Conservation (phyloP, 805 yeast genomes). For the Cyberlindnera xylosilytica region DNA sequence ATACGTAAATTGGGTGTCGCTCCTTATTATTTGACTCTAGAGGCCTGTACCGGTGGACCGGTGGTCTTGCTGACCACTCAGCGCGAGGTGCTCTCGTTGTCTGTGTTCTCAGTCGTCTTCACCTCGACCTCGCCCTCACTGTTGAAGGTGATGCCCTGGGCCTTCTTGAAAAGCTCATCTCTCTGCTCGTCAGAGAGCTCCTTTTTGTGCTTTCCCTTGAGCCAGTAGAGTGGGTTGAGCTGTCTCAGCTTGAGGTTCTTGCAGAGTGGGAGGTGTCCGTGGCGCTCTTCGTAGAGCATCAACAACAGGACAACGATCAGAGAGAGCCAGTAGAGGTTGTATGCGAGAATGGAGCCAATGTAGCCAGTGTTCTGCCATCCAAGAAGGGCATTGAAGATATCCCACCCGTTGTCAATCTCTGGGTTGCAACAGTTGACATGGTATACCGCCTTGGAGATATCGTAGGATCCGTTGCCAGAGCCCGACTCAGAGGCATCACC, state of each 20-base stretch:
- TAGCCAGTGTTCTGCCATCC: slow-evolving; percentile 99
- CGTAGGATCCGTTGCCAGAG: slow-evolving; percentile 92
- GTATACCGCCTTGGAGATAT: slow-evolving; percentile 78
- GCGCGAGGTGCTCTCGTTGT: not conserved
- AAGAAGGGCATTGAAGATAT: slow-evolving; percentile 86
- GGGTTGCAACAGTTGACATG: slow-evolving; percentile 98
- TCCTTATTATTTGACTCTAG: too few relatives aligned
- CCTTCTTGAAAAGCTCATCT: slow-evolving; percentile 46
- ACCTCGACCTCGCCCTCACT: slow-evolving; percentile 27
- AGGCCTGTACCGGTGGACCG: too few relatives aligned
- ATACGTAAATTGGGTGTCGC: too few relatives aligned
- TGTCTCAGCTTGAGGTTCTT: slow-evolving; percentile 45
- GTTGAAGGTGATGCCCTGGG: slow-evolving; percentile 36
- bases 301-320: slow-evolving; percentile 51
- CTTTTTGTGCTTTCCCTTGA: slow-evolving; percentile 63
- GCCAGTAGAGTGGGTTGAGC: slow-evolving; percentile 70
- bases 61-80: too few relatives aligned
- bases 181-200: slow-evolving; percentile 51
- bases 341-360: slow-evolving; percentile 84
- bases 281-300: slow-evolving; percentile 80
- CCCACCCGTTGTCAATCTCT: slow-evolving; percentile 91
- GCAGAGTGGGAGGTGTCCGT: slow-evolving; percentile 74
- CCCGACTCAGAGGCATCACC: slow-evolving; percentile 96
- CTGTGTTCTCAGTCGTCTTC: not conserved
- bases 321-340: slow-evolving; percentile 84